Evolutionary conservation across 2,329 filamentous ascomycete genomes (phyloP).

Genomic region (Aureobasidium sp.): DNA sequence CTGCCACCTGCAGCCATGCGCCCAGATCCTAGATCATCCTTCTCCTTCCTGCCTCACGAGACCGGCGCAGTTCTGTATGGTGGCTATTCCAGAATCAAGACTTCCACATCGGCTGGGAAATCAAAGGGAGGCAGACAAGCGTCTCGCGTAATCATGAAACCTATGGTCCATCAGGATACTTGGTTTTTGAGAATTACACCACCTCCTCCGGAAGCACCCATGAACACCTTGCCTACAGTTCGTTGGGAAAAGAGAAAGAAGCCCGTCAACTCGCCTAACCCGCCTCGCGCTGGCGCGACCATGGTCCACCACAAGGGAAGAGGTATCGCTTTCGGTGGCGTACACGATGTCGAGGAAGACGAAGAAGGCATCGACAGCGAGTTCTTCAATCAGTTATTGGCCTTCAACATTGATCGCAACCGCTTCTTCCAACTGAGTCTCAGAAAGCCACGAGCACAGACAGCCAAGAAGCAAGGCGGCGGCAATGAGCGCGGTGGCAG

Average conservation of each 20-base stretch:
- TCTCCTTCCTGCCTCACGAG: constrained; percentile 86
- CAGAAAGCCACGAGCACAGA: constrained; percentile 62
- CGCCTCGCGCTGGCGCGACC: constrained; percentile 76
- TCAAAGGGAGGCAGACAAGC: constrained; percentile 54
- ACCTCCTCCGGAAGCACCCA: constrained; percentile 59
- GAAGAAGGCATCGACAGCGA: constrained; percentile 88
- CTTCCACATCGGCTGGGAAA: constrained; percentile 52
- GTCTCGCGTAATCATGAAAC: constrained; percentile 69
- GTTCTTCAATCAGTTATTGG: constrained; percentile 87
- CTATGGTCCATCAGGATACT: constrained; percentile 88
- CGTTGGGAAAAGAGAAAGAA: constrained; percentile 92
- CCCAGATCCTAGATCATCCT: constrained; percentile 84
- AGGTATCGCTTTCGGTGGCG: constrained; percentile 88
- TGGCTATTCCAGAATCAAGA: constrained; percentile 87
- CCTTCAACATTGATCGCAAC: constrained; percentile 94
- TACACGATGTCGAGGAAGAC: constrained; percentile 51
- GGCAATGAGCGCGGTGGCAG: constrained; percentile 55
- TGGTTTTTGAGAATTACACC: constrained; percentile 82
- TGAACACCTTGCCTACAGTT: constrained; percentile 61
- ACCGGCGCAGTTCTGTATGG: constrained; percentile 84
- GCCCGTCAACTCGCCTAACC: constrained; percentile 80
- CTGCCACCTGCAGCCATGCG: constrained; percentile 74
- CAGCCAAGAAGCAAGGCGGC: constrained; percentile 50
- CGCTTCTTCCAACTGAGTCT: constrained; percentile 81
- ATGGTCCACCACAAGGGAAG: constrained; percentile 93